A percentile compares a stretch with the other conserved stretches of the same genome.
These are phyloP conservation scores for Pythium scleroteichum DNA, from an alignment of 352 stramenopile species.

Conservation along the genomic window DNA sequence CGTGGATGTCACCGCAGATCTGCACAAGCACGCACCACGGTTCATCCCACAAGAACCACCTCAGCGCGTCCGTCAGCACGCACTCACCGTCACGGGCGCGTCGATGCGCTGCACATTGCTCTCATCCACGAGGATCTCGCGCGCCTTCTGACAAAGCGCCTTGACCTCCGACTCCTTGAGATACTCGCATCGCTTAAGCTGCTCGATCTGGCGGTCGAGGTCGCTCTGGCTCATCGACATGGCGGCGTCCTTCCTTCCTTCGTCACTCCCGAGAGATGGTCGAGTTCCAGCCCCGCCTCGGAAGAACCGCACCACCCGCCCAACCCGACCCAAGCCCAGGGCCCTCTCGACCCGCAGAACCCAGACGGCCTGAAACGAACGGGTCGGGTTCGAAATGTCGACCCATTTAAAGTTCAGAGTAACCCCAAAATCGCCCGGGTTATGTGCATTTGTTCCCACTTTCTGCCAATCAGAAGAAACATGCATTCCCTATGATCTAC, in stretches of 20 bases:
- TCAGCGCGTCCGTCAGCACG: not conserved
- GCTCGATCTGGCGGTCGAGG: constrained; percentile 86
- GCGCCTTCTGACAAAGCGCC: constrained; percentile 95
- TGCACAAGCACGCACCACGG: constrained; percentile 33
- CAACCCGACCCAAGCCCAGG: constrained; percentile 7
- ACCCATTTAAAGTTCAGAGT: not conserved
- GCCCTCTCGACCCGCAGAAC: not conserved
- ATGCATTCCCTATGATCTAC: constrained; percentile 7
- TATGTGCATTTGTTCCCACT: not conserved
- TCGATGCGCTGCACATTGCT: constrained; percentile 99
- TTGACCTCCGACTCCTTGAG: constrained; percentile 98
- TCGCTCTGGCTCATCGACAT: constrained; percentile 86
- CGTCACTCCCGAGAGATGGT: constrained; percentile 8
- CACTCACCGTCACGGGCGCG: constrained; percentile 95
- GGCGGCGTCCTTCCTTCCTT: constrained; percentile 23
- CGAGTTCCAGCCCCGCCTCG: not conserved
- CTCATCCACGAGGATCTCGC: constrained; percentile 99
- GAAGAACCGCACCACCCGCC: constrained; percentile 17
- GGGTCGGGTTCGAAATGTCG: constrained; percentile 1
- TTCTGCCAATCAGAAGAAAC: constrained; percentile 6
- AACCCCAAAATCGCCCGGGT: constrained; percentile 1
- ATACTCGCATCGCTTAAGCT: constrained; percentile 97
- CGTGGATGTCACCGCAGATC: constrained; percentile 99
- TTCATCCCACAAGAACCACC: constrained; percentile 4
- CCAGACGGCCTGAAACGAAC: constrained; percentile 3